Percentiles rank a stretch among this genome's conserved stretches.
Evolutionary conservation across 768 basidiomycete genomes (phyloP).

Genomic region (Lactarius evosmus): DNA sequence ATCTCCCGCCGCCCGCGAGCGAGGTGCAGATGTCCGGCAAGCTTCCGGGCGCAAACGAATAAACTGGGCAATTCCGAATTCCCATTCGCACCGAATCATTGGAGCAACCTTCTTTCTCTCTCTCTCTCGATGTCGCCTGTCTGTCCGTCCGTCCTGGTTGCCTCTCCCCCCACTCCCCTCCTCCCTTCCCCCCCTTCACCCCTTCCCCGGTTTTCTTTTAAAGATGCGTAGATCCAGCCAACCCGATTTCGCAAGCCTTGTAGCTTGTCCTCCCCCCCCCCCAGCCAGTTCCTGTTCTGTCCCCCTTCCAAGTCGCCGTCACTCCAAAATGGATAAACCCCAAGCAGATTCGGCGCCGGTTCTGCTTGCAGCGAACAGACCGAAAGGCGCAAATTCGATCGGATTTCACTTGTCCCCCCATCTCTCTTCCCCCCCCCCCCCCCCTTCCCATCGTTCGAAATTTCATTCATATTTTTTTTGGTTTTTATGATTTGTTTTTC

Average conservation of each 20-base stretch:
- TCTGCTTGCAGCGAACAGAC: background rate
- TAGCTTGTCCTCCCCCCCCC: background rate
- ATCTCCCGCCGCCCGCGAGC: conserved; percentile 1
- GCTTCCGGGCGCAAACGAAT: conserved; percentile 22
- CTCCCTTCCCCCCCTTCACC: background rate
- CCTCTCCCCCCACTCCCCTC: background rate
- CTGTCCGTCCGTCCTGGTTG: background rate
- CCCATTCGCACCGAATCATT: background rate
- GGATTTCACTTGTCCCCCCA: conserved; percentile 3
- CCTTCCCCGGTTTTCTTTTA: conserved; percentile 18
- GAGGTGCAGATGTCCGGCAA: conserved; percentile 16
- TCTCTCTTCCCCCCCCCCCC: background rate
- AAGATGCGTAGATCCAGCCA: conserved; percentile 13
- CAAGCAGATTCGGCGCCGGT: conserved; percentile 19
- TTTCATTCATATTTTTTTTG: background rate
- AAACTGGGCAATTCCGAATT: conserved; percentile 18
- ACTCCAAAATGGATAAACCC: conserved; percentile 22
- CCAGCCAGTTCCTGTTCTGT: conserved; percentile 3
- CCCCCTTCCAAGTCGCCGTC: conserved; percentile 23
- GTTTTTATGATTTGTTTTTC: background rate
- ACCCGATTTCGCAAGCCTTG: conserved; percentile 13
- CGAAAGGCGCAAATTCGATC: conserved; percentile 17
- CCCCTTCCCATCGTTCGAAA: background rate
- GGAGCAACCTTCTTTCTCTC: background rate
- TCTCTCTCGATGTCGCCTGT: background rate